Percentiles rank a stretch among this genome's conserved stretches.
These are phyloP conservation scores for Metschnikowia cerradonensis DNA, from an alignment of 805 yeast genomes.

Conservation along the genomic window DNA sequence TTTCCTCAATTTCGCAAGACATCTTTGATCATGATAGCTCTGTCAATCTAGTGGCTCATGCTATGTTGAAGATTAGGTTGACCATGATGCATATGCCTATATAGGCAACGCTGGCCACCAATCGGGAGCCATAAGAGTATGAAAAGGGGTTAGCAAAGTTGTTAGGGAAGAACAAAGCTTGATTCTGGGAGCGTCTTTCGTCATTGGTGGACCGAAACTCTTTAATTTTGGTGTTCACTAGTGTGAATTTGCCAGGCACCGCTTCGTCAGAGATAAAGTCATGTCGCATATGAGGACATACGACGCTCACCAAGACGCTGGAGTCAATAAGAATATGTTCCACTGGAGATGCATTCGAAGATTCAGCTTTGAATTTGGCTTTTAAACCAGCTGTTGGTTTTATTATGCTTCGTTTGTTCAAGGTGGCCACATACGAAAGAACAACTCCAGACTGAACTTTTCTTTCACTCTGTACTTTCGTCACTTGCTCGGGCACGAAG, in stretches of 20 bases:
- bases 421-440: background rate
- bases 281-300: conserved; percentile 11
- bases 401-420: background rate
- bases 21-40: too few species aligned
- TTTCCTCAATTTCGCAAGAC: too few species aligned
- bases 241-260: background rate
- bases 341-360: background rate
- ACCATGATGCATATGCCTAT: conserved; percentile 1
- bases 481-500: background rate
- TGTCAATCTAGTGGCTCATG: background rate
- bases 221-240: background rate
- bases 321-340: conserved; percentile 12
- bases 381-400: background rate
- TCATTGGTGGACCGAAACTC: background rate
- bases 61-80: background rate
- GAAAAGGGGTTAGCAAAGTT: background rate
- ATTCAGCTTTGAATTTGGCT: background rate
- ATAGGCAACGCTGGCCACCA: background rate
- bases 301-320: conserved; percentile 11
- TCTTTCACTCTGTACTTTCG: background rate
- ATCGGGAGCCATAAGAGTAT: background rate
- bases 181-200: background rate
- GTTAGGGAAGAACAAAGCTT: background rate
- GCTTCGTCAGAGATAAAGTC: conserved; percentile 9
- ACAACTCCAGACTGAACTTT: background rate